These are phyloP conservation scores for Xylaria longipes DNA, from an alignment of 495 filamentous ascomycete genomes.

Conservation along the genomic window DNA sequence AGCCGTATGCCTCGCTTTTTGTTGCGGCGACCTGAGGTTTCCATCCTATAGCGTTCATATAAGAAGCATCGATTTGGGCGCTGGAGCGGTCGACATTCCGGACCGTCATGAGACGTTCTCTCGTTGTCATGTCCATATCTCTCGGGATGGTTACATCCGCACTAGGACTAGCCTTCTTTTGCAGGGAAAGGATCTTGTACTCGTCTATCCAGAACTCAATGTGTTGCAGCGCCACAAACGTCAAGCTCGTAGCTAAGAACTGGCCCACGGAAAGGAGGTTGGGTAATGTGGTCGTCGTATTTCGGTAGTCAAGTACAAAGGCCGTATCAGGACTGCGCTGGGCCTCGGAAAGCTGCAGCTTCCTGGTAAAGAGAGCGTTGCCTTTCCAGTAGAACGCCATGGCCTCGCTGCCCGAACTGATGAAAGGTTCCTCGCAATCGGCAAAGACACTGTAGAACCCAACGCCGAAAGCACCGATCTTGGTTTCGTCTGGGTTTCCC, in stretches of 20 bases:
- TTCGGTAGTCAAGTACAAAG: conserved; percentile 92
- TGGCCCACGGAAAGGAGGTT: conserved; percentile 83
- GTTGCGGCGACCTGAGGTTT: conserved; percentile 59
- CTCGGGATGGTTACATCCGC: conserved; percentile 73
- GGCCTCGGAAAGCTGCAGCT: conserved; percentile 68
- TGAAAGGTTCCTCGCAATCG: conserved; percentile 96
- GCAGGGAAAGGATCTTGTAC: conserved; percentile 74
- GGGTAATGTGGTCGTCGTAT: conserved; percentile 81
- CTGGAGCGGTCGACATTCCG: conserved; percentile 74
- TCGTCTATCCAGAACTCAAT: conserved; percentile 94
- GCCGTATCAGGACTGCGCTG: conserved; percentile 74
- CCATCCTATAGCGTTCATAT: conserved; percentile 90
- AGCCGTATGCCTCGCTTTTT: conserved; percentile 47
- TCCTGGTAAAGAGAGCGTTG: conserved; percentile 89
- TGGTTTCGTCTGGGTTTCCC: conserved; percentile 97
- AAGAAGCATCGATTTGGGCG: conserved; percentile 88
- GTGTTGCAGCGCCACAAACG: conserved; percentile 85
- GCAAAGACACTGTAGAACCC: conserved; percentile 99
- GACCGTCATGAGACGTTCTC: conserved; percentile 85
- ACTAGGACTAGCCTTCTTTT: conserved; percentile 83
- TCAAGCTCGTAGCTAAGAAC: conserved; percentile 93
- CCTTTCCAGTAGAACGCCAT: conserved; percentile 99
- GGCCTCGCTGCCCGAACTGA: conserved; percentile 85
- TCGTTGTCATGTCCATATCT: conserved; percentile 80
- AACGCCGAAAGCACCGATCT: conserved; percentile 98